Percentiles rank a stretch among this genome's conserved stretches.
These are phyloP conservation scores for Hypholoma fasciculare DNA, from an alignment of 768 basidiomycete species.

Conservation along the genomic window DNA sequence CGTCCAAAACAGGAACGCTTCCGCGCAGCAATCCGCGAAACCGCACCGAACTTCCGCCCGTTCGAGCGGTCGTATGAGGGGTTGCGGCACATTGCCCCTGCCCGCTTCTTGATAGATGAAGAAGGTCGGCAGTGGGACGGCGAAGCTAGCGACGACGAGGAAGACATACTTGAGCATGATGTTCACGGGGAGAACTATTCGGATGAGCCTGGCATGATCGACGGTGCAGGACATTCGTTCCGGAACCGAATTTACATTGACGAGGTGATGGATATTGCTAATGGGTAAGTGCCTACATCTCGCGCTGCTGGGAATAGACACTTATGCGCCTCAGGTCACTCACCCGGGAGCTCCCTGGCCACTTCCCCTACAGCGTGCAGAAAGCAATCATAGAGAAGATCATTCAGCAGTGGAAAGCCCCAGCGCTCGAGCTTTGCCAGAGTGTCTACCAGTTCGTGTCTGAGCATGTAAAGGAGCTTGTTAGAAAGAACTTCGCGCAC, in stretches of 20 bases:
- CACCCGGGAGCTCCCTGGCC: conserved; percentile 69
- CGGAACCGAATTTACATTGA: conserved; percentile 42
- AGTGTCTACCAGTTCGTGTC: conserved; percentile 35
- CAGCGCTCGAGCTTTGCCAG: conserved; percentile 47
- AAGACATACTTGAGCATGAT: not conserved
- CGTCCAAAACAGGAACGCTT: conserved; percentile 49
- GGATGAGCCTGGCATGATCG: not conserved
- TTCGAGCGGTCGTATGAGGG: conserved; percentile 27
- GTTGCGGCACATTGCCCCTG: conserved; percentile 13
- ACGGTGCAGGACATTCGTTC: not conserved
- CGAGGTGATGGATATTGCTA: conserved; percentile 49
- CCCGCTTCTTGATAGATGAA: conserved; percentile 22
- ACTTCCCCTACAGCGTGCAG: conserved; percentile 65
- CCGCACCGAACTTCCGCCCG: conserved; percentile 60
- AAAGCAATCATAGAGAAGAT: conserved; percentile 46
- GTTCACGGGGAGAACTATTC: not conserved
- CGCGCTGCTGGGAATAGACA: not conserved
- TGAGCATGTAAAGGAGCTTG: conserved; percentile 40
- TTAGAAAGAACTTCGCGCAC: conserved; percentile 47
- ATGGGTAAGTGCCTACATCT: conserved; percentile 36
- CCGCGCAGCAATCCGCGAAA: conserved; percentile 43
- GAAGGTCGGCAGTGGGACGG: conserved; percentile 5
- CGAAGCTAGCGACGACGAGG: not conserved
- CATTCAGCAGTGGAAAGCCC: conserved; percentile 48
- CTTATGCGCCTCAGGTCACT: conserved; percentile 33